Conservation (phyloP, 176 grass and related monocot genomes). For the Zizania latifolia region DNA sequence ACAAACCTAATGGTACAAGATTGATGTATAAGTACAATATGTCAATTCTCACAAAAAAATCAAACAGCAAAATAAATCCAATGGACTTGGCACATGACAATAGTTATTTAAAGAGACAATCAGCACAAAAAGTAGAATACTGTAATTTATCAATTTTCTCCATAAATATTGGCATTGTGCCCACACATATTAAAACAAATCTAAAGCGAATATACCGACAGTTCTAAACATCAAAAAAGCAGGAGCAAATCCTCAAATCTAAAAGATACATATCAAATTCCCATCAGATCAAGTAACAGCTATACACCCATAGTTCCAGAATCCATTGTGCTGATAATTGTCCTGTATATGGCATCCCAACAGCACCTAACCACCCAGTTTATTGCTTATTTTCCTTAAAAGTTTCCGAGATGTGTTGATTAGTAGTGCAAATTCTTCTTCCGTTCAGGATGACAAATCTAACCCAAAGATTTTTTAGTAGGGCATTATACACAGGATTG, state of each 20-base stretch:
- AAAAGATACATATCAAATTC: no score
- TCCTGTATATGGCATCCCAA: neutral
- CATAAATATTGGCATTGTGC: neutral
- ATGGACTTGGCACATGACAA: neutral
- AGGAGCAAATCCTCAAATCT: neutral
- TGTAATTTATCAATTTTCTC: no score
- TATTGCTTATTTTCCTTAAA: neutral
- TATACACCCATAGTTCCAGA: neutral
- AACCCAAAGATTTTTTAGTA: neutral
- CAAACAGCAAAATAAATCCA: neutral
- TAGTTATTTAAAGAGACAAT: neutral
- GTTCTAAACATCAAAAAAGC: neutral
- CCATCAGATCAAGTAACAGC: no score
- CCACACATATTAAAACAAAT: no score
- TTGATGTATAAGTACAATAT: constrained; percentile 3
- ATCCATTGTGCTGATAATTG: neutral
- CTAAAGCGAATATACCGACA: neutral
- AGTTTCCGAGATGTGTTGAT: neutral
- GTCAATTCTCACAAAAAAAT: neutral
- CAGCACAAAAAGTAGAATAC: neutral
- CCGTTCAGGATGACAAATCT: neutral
- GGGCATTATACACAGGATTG: neutral
- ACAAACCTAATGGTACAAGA: constrained; percentile 70
- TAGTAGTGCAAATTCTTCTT: neutral
- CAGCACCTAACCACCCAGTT: neutral